Conservation (phyloP, 2,329 filamentous ascomycete species). For the Salinomyces thailandicus region DNA sequence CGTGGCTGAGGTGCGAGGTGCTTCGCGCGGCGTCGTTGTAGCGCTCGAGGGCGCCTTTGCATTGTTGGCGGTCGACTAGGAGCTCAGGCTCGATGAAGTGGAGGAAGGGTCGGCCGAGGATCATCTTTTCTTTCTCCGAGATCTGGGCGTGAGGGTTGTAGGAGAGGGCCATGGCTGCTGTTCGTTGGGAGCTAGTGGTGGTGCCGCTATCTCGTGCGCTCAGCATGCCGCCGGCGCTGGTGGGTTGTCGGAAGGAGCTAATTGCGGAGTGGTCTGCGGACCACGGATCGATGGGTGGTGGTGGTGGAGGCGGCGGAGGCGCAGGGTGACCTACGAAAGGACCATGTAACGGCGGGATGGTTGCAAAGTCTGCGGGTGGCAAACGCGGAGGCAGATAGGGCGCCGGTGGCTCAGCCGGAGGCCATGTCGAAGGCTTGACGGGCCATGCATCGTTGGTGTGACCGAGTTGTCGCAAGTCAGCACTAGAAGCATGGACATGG, state of each 20-base stretch:
- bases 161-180: constrained; percentile 27
- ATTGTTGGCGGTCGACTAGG: constrained; percentile 72
- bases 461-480: constrained; percentile 1
- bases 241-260: constrained; percentile 1
- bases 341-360: constrained; percentile 8
- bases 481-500: constrained; percentile 1
- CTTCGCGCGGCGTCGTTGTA: constrained; percentile 60
- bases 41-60: constrained; percentile 66
- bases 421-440: constrained; percentile 4
- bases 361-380: constrained; percentile 10
- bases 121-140: constrained; percentile 82
- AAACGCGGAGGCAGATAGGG: not conserved
- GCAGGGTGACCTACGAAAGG: constrained; percentile 2
- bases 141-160: constrained; percentile 15
- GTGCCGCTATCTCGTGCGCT: constrained; percentile 17
- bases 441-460: constrained; percentile 3
- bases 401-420: not conserved
- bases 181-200: constrained; percentile 38
- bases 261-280: constrained; percentile 5
- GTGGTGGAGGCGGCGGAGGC: constrained; percentile 6
- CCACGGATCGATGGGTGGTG: constrained; percentile 9
- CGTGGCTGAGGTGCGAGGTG: constrained; percentile 45
- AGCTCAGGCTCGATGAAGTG: constrained; percentile 65
- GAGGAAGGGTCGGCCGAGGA: constrained; percentile 65
- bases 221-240: constrained; percentile 5